These are phyloP conservation scores for Aphanomyces euteiches DNA, from an alignment of 352 stramenopile species.

Conservation along the genomic window DNA sequence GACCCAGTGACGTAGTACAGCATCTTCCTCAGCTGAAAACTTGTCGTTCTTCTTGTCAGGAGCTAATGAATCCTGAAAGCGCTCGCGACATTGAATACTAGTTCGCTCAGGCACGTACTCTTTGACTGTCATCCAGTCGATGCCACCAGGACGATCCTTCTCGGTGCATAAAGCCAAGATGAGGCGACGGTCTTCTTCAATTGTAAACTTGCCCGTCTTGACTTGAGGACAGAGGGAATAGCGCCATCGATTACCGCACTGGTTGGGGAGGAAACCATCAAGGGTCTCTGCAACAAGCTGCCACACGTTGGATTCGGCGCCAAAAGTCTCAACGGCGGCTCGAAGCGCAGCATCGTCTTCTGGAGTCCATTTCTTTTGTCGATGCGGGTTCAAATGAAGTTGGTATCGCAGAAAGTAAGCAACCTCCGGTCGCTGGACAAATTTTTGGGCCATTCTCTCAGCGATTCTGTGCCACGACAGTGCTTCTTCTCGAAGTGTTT, in stretches of 20 bases:
- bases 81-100: constrained; percentile 14
- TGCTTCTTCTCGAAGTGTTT: not conserved
- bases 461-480: constrained; percentile 3
- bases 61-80: constrained; percentile 19
- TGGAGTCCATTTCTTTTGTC: constrained; percentile 5
- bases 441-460: not conserved
- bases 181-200: constrained; percentile 25
- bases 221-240: constrained; percentile 7
- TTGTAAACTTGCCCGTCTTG: constrained; percentile 8
- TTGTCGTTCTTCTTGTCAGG: not conserved
- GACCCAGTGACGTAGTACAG: constrained; percentile 1
- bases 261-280: constrained; percentile 7
- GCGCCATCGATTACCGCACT: constrained; percentile 28
- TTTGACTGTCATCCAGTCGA: constrained; percentile 16
- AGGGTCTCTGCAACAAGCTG: constrained; percentile 24
- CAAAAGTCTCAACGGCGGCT: not conserved
- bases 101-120: constrained; percentile 11
- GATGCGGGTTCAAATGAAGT: not conserved
- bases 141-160: not conserved
- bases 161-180: constrained; percentile 1
- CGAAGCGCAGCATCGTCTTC: constrained; percentile 21
- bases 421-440: constrained; percentile 1
- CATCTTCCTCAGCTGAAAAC: constrained; percentile 19
- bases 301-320: constrained; percentile 19
- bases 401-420: constrained; percentile 21